Base-by-base conservation (phyloP, 495 filamentous ascomycete genomes). In the Endocarpon pusillum region DNA sequence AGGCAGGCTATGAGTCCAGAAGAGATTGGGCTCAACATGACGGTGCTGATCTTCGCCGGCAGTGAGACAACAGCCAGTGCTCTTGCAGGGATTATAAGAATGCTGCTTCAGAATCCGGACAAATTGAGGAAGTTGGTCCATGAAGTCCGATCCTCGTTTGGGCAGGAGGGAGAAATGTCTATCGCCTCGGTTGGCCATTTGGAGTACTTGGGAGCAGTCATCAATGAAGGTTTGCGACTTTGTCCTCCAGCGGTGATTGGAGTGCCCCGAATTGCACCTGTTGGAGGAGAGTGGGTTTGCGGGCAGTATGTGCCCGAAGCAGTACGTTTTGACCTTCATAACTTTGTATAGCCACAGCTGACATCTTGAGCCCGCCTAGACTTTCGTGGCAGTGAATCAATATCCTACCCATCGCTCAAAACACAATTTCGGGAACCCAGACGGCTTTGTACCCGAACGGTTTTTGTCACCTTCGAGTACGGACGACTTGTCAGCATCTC, bases 31-130 rank as follows among this genome's bases (percentile, higher is more conserved):
- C 5, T 14, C 28, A 31, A 31, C 12, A 31, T 31, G 28, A 31
- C 28, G 28, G 23, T 61, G n/a, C 26, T 57, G 10, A 54, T 71
- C 19, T 60, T 67, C n/a, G 68, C 63, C 2, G 66, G 69, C 4
- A 68, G 63, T 22, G 70, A 73, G 43, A 74, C 71, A 0, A 73
- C 65, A 2, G 60, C 67, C 15, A 67, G 64, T 0, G 53, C 61
- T 2, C 42, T 75, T 8, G 50, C 61, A 0, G 62, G 55, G 0
- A 57, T 64, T 14, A 58, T 61, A 0, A 64, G 58, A 12, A 51
- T 62, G 26, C 49, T 74, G n/a, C 45, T 63, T 6, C 43, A 34
- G 0, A 57, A 60, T 38, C 64, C 61, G 1, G 44, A 48, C 1
- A 42, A 48, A 1, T 37, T 62, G 18, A 14, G 42, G 4, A 53